phyloP scores from a whole-genome alignment of 108 stramenopile genomes.

The Ochromonas danica region DNA sequence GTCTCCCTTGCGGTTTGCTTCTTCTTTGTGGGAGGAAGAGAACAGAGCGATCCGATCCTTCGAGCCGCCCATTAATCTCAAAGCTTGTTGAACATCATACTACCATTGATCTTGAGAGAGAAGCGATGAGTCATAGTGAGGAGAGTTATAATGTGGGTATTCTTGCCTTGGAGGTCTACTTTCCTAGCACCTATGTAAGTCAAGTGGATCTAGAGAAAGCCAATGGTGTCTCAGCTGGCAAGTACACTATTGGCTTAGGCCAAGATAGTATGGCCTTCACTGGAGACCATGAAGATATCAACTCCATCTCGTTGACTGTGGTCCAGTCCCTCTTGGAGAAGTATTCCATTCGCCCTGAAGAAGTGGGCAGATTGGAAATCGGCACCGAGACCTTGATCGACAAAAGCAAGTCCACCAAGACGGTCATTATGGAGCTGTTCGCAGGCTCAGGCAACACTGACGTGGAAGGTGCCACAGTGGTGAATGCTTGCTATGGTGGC shows the following conservation, averaged over 20 bases:
- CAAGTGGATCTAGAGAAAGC: conserved; percentile 84
- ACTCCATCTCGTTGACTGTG: conserved; percentile 85
- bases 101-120: no score
- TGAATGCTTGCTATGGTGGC: conserved; percentile 98
- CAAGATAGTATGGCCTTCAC: conserved; percentile 86
- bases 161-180: conserved; percentile 89
- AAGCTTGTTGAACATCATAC: no score
- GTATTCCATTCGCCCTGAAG: conserved; percentile 75
- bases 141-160: conserved; percentile 95
- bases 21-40: no score
- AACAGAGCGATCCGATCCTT: no score
- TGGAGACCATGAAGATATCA: conserved; percentile 81
- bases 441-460: conserved; percentile 70
- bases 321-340: conserved; percentile 84
- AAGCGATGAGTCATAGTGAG: no score
- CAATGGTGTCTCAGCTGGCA: conserved; percentile 76
- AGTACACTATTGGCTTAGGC: conserved; percentile 90
- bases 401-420: conserved; percentile 94
- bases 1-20: no score
- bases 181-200: conserved; percentile 81
- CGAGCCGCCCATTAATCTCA: no score
- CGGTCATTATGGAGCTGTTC: conserved; percentile 87
- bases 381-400: conserved; percentile 95
- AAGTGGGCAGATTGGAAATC: conserved; percentile 78
- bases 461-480: conserved; percentile 87